These are phyloP conservation scores for Fusarium sp. DNA, from an alignment of 2,329 filamentous ascomycete genomes.

Conservation along the genomic window DNA sequence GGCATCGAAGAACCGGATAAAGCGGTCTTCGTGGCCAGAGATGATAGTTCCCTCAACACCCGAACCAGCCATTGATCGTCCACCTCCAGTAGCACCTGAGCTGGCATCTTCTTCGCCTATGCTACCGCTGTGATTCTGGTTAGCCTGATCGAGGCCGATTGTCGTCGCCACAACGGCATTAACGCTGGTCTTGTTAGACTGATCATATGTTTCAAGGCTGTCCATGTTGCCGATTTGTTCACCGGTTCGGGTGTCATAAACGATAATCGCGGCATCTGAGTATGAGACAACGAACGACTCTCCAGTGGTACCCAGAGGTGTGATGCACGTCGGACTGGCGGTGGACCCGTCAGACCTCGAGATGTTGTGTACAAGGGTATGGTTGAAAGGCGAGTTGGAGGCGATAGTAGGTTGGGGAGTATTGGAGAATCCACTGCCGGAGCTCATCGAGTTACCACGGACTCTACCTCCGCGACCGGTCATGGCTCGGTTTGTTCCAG, in stretches of 20 bases:
- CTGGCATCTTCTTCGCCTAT: slow-evolving; percentile 77
- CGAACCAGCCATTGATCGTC: slow-evolving; percentile 71
- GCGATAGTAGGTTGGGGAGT: slow-evolving; percentile 90
- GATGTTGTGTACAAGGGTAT: slow-evolving; percentile 90
- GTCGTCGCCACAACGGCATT: slow-evolving; percentile 93
- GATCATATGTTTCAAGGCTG: slow-evolving; percentile 92
- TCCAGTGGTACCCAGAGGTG: slow-evolving; percentile 83
- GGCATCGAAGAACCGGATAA: slow-evolving; percentile 96
- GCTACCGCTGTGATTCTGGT: slow-evolving; percentile 62
- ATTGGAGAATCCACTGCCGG: slow-evolving; percentile 89
- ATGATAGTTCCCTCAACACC: slow-evolving; percentile 94
- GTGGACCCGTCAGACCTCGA: slow-evolving; percentile 71
- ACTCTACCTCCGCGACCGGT: slow-evolving; percentile 75
- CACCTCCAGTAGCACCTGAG: slow-evolving; percentile 82
- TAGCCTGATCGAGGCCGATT: slow-evolving; percentile 77
- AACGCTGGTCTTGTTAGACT: slow-evolving; percentile 80
- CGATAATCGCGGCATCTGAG: slow-evolving; percentile 86
- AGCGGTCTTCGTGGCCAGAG: slow-evolving; percentile 95
- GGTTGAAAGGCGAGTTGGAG: slow-evolving; percentile 85
- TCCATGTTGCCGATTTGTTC: slow-evolving; percentile 95
- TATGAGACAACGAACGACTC: slow-evolving; percentile 95
- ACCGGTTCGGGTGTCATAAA: slow-evolving; percentile 91
- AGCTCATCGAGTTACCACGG: slow-evolving; percentile 92
- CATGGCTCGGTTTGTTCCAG: slow-evolving; percentile 69
- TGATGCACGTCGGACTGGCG: slow-evolving; percentile 89